Percentiles rank a stretch among this genome's conserved stretches.
Conservation (phyloP, 2,329 filamentous ascomycete species). For the Cadophora gregata region DNA sequence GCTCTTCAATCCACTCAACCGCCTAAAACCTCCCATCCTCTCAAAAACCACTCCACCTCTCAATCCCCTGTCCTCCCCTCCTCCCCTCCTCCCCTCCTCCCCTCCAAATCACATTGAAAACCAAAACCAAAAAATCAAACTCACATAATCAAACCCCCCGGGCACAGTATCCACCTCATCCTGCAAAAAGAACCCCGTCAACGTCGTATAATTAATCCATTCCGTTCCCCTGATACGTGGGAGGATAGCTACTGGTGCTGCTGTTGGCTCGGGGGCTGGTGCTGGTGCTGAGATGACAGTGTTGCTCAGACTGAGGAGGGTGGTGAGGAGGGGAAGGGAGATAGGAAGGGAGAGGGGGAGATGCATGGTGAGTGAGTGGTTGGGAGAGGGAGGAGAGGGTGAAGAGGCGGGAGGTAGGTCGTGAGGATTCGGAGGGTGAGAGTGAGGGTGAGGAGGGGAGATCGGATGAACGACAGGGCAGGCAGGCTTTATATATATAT, state of each 20-base stretch:
- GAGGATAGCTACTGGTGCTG: conserved; percentile 16
- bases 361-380: conserved; percentile 1
- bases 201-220: conserved; percentile 62
- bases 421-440: not conserved
- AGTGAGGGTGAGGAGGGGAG: not conserved
- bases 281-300: not conserved
- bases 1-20: too few species aligned
- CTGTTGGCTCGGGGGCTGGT: conserved; percentile 13
- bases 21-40: too few species aligned
- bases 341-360: conserved; percentile 2
- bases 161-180: conserved; percentile 63
- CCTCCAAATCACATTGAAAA: not conserved
- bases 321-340: not conserved
- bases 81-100: not conserved
- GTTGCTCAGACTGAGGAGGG: not conserved
- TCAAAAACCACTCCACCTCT: too few species aligned
- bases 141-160: conserved; percentile 67
- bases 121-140: conserved; percentile 33
- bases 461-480: not conserved
- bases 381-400: not conserved
- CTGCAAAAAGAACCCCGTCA: conserved; percentile 68
- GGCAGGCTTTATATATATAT: too few species aligned
- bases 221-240: conserved; percentile 9
- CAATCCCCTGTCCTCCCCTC: too few species aligned
- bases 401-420: not conserved